Conservation (phyloP, 1,284 basidiomycete genomes). For the Sphagnurus paluster region DNA sequence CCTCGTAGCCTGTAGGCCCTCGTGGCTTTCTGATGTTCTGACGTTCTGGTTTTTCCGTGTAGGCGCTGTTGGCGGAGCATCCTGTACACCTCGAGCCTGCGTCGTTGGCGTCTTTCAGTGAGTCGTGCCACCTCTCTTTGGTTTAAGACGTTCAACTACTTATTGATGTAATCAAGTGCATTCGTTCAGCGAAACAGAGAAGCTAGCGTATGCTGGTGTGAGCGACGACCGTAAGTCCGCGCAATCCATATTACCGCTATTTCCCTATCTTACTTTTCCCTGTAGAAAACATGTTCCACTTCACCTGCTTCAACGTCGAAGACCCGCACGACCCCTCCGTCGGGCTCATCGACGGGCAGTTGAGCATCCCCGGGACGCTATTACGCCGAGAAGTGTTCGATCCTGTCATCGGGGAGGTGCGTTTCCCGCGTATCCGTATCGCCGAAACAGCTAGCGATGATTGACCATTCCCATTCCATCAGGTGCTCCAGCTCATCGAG, state of each 20-base stretch:
- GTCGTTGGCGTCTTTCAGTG: conserved; percentile 76
- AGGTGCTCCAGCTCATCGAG: conserved; percentile 77
- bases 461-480: conserved; percentile 7
- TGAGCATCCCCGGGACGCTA: conserved; percentile 75
- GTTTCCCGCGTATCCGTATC: conserved; percentile 16
- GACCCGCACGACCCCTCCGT: conserved; percentile 73
- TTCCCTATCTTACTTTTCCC: conserved; percentile 11
- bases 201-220: conserved; percentile 68
- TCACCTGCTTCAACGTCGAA: conserved; percentile 79
- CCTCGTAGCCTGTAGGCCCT: too few relatives aligned
- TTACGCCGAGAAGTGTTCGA: conserved; percentile 78
- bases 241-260: conserved; percentile 9
- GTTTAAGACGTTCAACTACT: conserved; percentile 3
- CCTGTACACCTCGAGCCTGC: conserved; percentile 77
- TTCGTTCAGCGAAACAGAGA: conserved; percentile 83
- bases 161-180: conserved; percentile 53
- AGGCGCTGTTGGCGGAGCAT: conserved; percentile 63
- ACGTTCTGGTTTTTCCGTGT: conserved; percentile 1
- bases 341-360: conserved; percentile 76
- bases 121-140: conserved; percentile 21
- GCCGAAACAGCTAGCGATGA: conserved; percentile 1
- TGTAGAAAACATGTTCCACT: conserved; percentile 76
- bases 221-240: conserved; percentile 66
- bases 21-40: too few relatives aligned
- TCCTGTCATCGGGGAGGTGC: conserved; percentile 73